These are phyloP conservation scores for Lactarius vividus DNA, from an alignment of 768 basidiomycete genomes.

Conservation along the genomic window DNA sequence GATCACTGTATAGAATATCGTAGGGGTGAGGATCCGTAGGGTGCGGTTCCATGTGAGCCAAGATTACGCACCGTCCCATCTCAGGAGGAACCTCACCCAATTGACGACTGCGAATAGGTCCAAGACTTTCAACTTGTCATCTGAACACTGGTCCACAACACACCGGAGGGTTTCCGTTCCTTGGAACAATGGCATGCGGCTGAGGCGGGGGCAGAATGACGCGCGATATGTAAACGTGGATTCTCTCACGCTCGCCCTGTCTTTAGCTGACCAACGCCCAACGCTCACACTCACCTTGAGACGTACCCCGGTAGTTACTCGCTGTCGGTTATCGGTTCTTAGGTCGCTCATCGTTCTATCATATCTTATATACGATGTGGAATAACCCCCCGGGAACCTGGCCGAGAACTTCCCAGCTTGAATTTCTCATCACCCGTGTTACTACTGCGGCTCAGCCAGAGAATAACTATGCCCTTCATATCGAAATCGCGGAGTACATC, in stretches of 20 bases:
- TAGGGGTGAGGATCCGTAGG: background rate
- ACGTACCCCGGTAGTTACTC: background rate
- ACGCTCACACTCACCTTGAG: background rate
- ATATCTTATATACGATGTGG: slow-evolving; percentile 20
- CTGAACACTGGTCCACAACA: background rate
- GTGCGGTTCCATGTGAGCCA: background rate
- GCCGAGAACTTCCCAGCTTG: slow-evolving; percentile 59
- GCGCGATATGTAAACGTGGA: background rate
- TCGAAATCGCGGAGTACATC: slow-evolving; percentile 92
- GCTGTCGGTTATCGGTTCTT: slow-evolving; percentile 14
- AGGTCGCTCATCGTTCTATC: background rate
- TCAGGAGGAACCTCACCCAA: background rate
- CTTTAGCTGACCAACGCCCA: background rate
- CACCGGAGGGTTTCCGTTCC: background rate
- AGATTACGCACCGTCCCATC: background rate
- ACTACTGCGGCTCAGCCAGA: slow-evolving; percentile 85
- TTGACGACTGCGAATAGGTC: background rate
- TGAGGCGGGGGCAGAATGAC: background rate
- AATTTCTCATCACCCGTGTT: slow-evolving; percentile 73
- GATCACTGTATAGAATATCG: background rate
- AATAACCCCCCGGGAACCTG: slow-evolving; percentile 34
- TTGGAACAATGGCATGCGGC: background rate
- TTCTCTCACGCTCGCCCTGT: background rate
- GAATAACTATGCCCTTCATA: slow-evolving; percentile 87
- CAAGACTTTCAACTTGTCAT: background rate